Conservation (phyloP, 139 green algal genomes). For the Ostreobium quekettii region DNA sequence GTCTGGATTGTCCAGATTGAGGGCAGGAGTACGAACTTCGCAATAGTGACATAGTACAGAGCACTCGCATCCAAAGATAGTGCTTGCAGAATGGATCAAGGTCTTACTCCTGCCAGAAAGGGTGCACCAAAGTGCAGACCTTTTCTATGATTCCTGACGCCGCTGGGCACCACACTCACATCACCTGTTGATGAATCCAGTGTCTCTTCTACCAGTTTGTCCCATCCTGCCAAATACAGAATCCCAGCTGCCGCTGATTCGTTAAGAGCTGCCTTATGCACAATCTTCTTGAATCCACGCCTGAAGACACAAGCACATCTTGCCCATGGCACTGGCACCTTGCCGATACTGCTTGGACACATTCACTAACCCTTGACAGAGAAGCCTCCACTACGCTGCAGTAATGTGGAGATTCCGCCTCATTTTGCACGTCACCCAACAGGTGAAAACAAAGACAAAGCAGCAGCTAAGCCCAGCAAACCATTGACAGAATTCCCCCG, state of each 20-base stretch:
- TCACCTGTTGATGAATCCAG: neutral
- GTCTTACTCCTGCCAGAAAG: neutral
- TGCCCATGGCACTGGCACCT: no score
- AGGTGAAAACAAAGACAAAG: no score
- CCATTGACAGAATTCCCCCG: no score
- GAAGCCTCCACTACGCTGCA: no score
- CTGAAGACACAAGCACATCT: slow-evolving; percentile 21
- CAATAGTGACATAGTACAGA: neutral
- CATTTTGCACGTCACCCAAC: no score
- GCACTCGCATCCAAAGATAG: neutral
- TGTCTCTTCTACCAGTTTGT: slow-evolving; percentile 17
- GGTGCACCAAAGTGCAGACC: neutral
- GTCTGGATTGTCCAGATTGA: no score
- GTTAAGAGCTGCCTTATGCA: slow-evolving; percentile 84
- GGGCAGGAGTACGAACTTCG: neutral
- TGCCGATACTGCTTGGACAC: no score
- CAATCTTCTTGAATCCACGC: slow-evolving; percentile 64
- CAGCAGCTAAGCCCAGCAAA: no score
- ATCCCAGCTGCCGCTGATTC: slow-evolving; percentile 78
- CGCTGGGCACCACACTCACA: neutral
- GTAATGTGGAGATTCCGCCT: no score
- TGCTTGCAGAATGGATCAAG: neutral
- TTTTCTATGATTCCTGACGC: neutral
- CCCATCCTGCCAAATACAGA: slow-evolving; percentile 57
- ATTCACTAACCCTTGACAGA: no score